These are phyloP conservation scores for Penicillium aurantiogriseum DNA, from an alignment of 2,329 filamentous ascomycete species.

Conservation along the genomic window DNA sequence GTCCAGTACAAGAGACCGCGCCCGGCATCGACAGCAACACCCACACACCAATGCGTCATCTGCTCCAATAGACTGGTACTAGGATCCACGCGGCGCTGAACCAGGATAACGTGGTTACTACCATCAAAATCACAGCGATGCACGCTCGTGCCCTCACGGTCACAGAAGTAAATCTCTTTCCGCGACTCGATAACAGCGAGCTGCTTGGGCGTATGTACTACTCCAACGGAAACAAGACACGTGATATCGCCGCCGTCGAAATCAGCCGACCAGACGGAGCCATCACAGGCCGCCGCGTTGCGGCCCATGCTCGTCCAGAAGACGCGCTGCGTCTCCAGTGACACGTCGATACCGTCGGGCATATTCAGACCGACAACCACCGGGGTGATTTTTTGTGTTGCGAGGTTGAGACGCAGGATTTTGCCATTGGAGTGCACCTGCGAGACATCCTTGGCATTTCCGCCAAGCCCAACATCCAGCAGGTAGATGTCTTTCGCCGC, in stretches of 20 bases:
- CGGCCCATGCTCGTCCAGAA: constrained; percentile 56
- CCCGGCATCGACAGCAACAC: constrained; percentile 49
- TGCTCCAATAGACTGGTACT: constrained; percentile 15
- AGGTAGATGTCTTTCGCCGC: constrained; percentile 20
- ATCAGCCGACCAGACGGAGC: constrained; percentile 47
- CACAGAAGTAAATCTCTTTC: constrained; percentile 42
- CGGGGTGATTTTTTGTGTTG: constrained; percentile 15
- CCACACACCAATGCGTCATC: constrained; percentile 55
- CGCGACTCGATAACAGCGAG: constrained; percentile 29
- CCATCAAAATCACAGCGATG: constrained; percentile 39
- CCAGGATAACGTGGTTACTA: constrained; percentile 36
- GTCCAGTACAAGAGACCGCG: constrained; percentile 58
- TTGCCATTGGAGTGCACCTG: constrained; percentile 19
- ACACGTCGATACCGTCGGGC: constrained; percentile 50
- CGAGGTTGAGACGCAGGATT: constrained; percentile 15
- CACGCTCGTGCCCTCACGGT: constrained; percentile 46
- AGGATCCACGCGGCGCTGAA: constrained; percentile 32
- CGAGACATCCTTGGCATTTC: constrained; percentile 17
- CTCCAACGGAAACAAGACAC: constrained; percentile 46
- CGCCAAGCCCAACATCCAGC: constrained; percentile 26
- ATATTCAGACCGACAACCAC: constrained; percentile 23
- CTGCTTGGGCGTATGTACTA: constrained; percentile 52
- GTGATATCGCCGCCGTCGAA: constrained; percentile 50
- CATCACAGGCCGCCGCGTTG: constrained; percentile 38
- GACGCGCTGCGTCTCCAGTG: constrained; percentile 34